Evolutionary conservation across 345 rosid species (phyloP), one percentile per base, ranked within the genome.

Genomic region (Eucalyptus erythrocorys): DNA sequence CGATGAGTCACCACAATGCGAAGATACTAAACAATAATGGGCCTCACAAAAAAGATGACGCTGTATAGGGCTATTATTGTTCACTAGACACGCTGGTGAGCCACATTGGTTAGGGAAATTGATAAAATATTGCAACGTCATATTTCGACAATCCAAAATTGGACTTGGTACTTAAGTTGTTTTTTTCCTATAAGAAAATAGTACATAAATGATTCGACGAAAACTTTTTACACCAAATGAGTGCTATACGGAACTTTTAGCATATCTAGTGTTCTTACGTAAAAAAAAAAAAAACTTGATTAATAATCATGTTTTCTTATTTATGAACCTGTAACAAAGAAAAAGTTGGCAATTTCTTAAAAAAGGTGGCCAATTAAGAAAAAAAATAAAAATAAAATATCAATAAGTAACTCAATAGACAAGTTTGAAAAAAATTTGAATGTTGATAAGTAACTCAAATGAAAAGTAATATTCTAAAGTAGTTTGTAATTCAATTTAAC

Each of bases 171-270:
- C 61, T 55, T 55, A 55, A 22, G 61, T 55, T 55, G 27, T n/a
- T n/a, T n/a, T n/a, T n/a, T n/a, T n/a, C n/a, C n/a, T n/a, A n/a
- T n/a, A n/a, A n/a, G n/a, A n/a, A n/a, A 53, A 55, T 24, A 8
- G 13, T 1, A 55, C 1, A 5, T 55, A 55, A 55, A 12, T 24
- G 2, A 55, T 55, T 9, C 3, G 1, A 22, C 0, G 3, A 55
- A 55, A 22, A 4, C 0, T 22, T 55, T 55, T 55, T 22, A 30
- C 27, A 55, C 61, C 30, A 24, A 55, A 55, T 24, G 27, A 55
- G 30, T 0, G 3, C 1, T 9, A 21, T 24, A 22, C 0, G 3
- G 2, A 55, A 55, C 5, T 55, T 55, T 55, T 9, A 30, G 30
- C 27, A 55, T 55, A 55, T 55, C 10, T 19, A 51, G 24, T 51